Evolutionary conservation across 371 early-diverging fungal genomes (phyloP), one percentile per base, ranked within the genome.

Genomic region (Rhizopus arrhizus): DNA sequence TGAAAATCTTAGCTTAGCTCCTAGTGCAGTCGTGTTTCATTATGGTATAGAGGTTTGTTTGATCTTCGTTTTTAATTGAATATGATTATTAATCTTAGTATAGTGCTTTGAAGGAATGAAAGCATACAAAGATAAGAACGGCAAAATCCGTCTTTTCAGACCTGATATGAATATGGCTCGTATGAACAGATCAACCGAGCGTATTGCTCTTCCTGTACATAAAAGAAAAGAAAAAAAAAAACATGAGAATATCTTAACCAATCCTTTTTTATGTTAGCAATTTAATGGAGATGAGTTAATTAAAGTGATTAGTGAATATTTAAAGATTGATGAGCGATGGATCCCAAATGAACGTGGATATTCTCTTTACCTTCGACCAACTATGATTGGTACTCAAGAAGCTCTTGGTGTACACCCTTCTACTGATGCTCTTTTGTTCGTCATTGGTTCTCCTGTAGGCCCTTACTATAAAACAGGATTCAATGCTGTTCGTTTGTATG

Each of bases 391-490:
- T 36, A 96, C 97, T 6, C 95, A 96, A 73, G 88, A 85, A 62
- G 76, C 81, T 5, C 73, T 92, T 29, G 92, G 92, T 71, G 85
- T 89, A 32, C 80, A 80, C 34, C 85, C 89, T 36, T 89, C 92
- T 42, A 82, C 84, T 61, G 77, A 84, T 54, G 92, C 95, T 33
- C 77, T 91, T 64, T 70, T 97, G 56, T 97, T 94, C 61, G 90
- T 93, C 41, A 97, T 97, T 71, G 88, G 88, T 59, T 92, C 90
- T 42, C 97, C 98, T n/a, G 95, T 95, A 13, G 98, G 98, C 10
- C 98, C 97, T 28, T 98, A 98, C 75, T 98, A 94, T 82, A 89
- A 88, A 59, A 91, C 93, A 15, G 96, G 96, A 7, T 94, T 95
- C 73, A 73, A 82, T n/a, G 94, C 96, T 42, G 93, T 96, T 50